Percentiles rank a stretch among this genome's conserved stretches.
Conservation (phyloP, 164 flowering plant genomes). For the Annona squamosa region DNA sequence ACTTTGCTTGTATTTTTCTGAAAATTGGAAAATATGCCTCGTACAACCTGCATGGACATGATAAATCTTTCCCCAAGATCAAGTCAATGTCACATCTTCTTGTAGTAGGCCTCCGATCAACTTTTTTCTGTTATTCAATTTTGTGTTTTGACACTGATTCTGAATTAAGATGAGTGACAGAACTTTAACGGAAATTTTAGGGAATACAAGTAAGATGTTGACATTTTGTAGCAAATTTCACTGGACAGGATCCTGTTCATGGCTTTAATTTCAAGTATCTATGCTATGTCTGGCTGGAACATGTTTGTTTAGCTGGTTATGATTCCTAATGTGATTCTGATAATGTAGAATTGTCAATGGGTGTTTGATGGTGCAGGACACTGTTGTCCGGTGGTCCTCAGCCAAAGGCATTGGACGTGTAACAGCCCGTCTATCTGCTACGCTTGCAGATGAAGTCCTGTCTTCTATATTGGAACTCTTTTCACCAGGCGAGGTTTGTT, state of each 20-base stretch:
- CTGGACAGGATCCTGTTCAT: neutral
- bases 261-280: neutral
- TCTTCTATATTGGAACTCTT: conserved; percentile 83
- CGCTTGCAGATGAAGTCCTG: conserved; percentile 76
- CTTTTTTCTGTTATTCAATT: neutral
- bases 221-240: neutral
- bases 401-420: conserved; percentile 97
- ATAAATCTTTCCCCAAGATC: neutral
- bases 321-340: neutral
- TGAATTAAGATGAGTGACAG: neutral
- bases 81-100: neutral
- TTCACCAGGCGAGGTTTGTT: conserved; percentile 72
- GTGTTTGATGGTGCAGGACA: conserved; percentile 48
- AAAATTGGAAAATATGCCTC: too few relatives aligned
- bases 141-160: too few relatives aligned
- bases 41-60: neutral
- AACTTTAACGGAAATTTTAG: neutral
- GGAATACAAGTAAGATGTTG: neutral
- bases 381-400: conserved; percentile 99
- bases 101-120: neutral
- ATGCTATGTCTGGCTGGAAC: neutral
- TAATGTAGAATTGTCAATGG: conserved; percentile 5
- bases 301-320: neutral
- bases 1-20: too few relatives aligned
- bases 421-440: conserved; percentile 69